phyloP scores from a whole-genome alignment of 768 basidiomycete genomes.

The Boletales sp. region DNA sequence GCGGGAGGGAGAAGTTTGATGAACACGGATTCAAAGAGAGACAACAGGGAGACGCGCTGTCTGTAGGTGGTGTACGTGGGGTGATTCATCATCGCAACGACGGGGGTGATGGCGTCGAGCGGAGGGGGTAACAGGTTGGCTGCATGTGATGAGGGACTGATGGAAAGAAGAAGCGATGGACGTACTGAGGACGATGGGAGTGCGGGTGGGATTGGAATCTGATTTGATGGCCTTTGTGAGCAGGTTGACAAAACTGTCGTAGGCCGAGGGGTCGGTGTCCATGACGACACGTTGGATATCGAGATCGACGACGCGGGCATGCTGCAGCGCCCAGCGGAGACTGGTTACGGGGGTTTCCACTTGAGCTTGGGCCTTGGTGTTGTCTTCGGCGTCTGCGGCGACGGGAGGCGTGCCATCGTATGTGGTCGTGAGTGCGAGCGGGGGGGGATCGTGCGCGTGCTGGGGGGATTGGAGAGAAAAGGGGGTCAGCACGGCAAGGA shows the following conservation, averaged over 20 bases:
- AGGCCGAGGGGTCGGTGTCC: conserved; percentile 42
- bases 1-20: conserved; percentile 76
- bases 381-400: conserved; percentile 18
- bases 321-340: conserved; percentile 62
- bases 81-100: conserved; percentile 78
- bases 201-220: conserved; percentile 31
- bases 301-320: conserved; percentile 65
- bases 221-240: conserved; percentile 54
- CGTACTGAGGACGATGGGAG: conserved; percentile 66
- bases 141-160: conserved; percentile 27
- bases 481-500: conserved; percentile 60
- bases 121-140: conserved; percentile 82
- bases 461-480: conserved; percentile 52
- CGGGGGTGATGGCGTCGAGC: conserved; percentile 63
- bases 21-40: conserved; percentile 66
- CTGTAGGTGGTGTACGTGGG: conserved; percentile 73
- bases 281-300: conserved; percentile 57
- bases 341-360: conserved; percentile 47
- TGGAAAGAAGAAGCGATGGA: background rate
- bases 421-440: conserved; percentile 46
- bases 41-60: conserved; percentile 65
- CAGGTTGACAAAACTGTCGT: conserved; percentile 70
- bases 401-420: conserved; percentile 48
- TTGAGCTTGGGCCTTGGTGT: conserved; percentile 9
- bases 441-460: conserved; percentile 35